phyloP scores from a whole-genome alignment of 2,329 filamentous ascomycete species.

The Xylaria multiplex region DNA sequence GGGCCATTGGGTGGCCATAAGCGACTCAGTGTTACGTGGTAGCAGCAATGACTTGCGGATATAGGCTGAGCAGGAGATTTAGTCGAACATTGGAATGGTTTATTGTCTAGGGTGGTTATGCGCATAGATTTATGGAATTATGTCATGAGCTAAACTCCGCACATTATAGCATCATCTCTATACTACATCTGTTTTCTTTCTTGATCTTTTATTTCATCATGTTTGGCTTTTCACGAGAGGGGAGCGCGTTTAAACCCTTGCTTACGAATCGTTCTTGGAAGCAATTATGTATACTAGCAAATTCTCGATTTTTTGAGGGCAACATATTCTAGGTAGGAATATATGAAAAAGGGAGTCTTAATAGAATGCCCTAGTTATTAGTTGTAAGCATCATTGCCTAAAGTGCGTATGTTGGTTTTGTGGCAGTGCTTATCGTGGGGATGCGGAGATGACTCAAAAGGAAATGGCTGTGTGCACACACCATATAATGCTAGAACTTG shows the following conservation, averaged over 20 bases:
- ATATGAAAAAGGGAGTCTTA: background rate
- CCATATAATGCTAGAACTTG: too few species aligned
- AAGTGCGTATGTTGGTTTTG: background rate
- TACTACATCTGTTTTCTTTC: background rate
- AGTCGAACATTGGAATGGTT: background rate
- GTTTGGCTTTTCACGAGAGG: background rate
- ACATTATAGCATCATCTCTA: constrained; percentile 4
- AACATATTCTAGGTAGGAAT: too few species aligned
- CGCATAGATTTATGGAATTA: background rate
- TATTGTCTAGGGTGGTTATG: background rate
- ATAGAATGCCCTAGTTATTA: background rate
- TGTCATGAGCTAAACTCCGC: background rate
- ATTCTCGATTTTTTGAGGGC: background rate
- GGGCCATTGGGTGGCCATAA: constrained; percentile 31
- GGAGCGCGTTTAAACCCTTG: background rate
- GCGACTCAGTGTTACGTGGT: too few species aligned
- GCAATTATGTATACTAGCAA: background rate
- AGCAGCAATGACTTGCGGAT: background rate
- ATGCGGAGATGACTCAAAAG: constrained; percentile 5
- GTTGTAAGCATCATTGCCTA: background rate
- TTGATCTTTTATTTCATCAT: constrained; percentile 4
- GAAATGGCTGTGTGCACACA: background rate
- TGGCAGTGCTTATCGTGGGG: constrained; percentile 16
- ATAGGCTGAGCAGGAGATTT: background rate
- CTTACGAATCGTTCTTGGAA: background rate